Conservation (phyloP, 306 rosid genomes). For the Medicago arabica region DNA sequence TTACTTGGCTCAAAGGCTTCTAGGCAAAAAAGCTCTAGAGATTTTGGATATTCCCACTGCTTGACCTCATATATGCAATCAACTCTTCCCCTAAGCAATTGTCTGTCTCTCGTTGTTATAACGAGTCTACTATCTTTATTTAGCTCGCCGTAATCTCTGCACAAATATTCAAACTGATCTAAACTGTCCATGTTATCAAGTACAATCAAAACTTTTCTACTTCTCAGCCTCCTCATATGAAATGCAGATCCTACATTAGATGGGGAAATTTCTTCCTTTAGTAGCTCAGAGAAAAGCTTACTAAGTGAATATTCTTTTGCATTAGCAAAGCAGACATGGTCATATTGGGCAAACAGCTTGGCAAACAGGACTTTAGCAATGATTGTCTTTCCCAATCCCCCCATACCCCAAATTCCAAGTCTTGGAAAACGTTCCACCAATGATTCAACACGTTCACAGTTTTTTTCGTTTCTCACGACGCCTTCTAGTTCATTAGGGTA, state of each 20-base stretch:
- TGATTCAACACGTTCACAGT: neutral
- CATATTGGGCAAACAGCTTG: conserved; percentile 31
- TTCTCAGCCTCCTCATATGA: neutral
- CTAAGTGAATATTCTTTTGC: conserved; percentile 4
- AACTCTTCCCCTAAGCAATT: conserved; percentile 14
- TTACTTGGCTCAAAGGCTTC: neutral
- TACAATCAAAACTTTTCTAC: conserved; percentile 33
- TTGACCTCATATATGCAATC: neutral
- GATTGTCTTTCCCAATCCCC: conserved; percentile 44
- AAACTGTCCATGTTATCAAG: conserved; percentile 32
- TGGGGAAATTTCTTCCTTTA: neutral
- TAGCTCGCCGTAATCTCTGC: neutral
- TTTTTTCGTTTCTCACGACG: conserved; percentile 19
- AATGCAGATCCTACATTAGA: neutral
- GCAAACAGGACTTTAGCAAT: conserved; percentile 38
- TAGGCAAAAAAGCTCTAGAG: conserved; percentile 11
- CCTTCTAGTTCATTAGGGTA: neutral
- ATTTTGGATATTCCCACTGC: neutral
- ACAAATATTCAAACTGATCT: conserved; percentile 10
- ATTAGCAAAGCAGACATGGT: conserved; percentile 7
- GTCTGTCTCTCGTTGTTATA: conserved; percentile 28
- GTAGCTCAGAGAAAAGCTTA: conserved; percentile 30
- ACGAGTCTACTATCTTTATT: conserved; percentile 12
- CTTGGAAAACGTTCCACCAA: neutral
- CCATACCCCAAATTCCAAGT: conserved; percentile 52